phyloP scores from a whole-genome alignment of 2,329 filamentous ascomycete genomes.

The Orbilia javanica region DNA sequence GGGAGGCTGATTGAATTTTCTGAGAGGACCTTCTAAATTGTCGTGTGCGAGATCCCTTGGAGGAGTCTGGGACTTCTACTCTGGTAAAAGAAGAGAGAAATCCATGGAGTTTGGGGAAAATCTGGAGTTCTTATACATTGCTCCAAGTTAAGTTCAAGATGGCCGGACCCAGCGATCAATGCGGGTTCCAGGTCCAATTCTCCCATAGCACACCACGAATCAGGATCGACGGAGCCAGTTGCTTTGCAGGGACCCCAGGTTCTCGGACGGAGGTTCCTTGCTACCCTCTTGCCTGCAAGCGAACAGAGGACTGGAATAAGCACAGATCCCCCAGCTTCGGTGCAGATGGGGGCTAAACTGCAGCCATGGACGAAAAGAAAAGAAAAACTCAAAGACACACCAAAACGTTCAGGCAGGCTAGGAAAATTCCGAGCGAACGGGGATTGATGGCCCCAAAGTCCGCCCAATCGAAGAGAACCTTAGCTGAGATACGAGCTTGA shows the following conservation, averaged over 20 bases:
- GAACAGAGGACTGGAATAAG: slow-evolving; percentile 34
- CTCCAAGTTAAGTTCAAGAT: slow-evolving; percentile 54
- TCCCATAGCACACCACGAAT: slow-evolving; percentile 56
- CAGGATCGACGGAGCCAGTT: slow-evolving; percentile 48
- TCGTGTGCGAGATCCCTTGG: slow-evolving; percentile 47
- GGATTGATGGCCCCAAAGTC: slow-evolving; percentile 48
- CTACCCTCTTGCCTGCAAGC: slow-evolving; percentile 49
- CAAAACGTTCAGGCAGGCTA: slow-evolving; percentile 5
- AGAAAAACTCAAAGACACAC: slow-evolving; percentile 21
- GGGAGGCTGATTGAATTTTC: slow-evolving; percentile 2
- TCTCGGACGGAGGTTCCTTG: slow-evolving; percentile 59
- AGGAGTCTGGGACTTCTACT: slow-evolving; percentile 55
- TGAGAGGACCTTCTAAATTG: slow-evolving; percentile 29
- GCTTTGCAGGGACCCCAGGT: slow-evolving; percentile 56
- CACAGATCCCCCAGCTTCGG: slow-evolving; percentile 34
- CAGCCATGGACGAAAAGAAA: slow-evolving; percentile 24
- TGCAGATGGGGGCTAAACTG: slow-evolving; percentile 49
- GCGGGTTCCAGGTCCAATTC: slow-evolving; percentile 58
- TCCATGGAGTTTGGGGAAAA: slow-evolving; percentile 52
- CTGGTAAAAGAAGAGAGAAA: slow-evolving; percentile 43
- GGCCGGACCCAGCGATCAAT: slow-evolving; percentile 41
- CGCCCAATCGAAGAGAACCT: slow-evolving; percentile 56
- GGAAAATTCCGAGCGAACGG: slow-evolving; percentile 58
- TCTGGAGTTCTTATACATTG: slow-evolving; percentile 59
- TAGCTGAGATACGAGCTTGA: slow-evolving; percentile 54